phyloP scores from a whole-genome alignment of 1,284 basidiomycete species.

The Exobasidium cylindrosporum region DNA sequence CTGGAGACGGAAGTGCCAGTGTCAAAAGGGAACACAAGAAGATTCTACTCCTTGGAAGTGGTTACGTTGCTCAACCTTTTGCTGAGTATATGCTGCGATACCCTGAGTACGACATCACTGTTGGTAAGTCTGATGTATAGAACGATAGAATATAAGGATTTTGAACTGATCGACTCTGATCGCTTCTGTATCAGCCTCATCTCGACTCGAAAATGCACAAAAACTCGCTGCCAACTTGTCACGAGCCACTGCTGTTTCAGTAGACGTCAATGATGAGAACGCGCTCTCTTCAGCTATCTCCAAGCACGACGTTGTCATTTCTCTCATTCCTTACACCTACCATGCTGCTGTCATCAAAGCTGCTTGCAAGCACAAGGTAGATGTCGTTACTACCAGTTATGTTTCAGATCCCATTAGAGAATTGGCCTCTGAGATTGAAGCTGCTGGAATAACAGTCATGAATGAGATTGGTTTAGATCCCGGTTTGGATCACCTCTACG shows the following conservation, averaged over 20 bases:
- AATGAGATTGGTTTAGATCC: constrained; percentile 98
- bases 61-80: constrained; percentile 88
- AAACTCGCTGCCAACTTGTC: constrained; percentile 68
- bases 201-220: constrained; percentile 61
- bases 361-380: constrained; percentile 87
- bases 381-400: constrained; percentile 96
- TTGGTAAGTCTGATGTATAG: constrained; percentile 56
- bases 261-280: constrained; percentile 74
- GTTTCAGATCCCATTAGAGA: constrained; percentile 87
- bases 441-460: constrained; percentile 89
- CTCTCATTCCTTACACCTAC: constrained; percentile 91
- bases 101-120: constrained; percentile 78
- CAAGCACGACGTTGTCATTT: constrained; percentile 88
- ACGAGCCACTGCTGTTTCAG: constrained; percentile 70
- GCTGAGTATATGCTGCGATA: constrained; percentile 88
- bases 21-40: constrained; percentile 62
- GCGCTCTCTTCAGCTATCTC: constrained; percentile 78
- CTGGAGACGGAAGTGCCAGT: constrained; percentile 58
- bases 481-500: constrained; percentile 94
- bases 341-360: constrained; percentile 89
- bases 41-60: constrained; percentile 86
- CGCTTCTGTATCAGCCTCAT: constrained; percentile 30
- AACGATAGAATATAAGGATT: no score
- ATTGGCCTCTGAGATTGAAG: constrained; percentile 77
- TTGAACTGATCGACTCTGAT: no score